A percentile compares a stretch with the other conserved stretches of the same genome.
These are phyloP conservation scores for Leersia perrieri DNA, from an alignment of 176 grass and related monocot genomes.

Conservation along the genomic window DNA sequence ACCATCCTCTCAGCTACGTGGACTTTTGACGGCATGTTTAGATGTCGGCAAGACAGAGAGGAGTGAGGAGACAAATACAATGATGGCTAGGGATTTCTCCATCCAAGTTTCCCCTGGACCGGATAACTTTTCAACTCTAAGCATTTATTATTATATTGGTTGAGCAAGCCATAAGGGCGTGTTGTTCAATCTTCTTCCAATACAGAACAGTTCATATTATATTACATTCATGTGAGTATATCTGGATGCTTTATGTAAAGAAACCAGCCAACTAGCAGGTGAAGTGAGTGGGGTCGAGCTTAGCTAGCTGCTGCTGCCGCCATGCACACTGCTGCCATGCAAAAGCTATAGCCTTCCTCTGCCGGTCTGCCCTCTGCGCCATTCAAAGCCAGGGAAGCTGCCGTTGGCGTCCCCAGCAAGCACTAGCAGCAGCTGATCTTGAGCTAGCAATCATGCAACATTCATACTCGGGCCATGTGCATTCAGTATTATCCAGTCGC, in stretches of 20 bases:
- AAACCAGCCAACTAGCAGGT: not conserved
- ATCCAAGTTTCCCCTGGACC: too few relatives aligned
- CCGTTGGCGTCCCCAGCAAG: not conserved
- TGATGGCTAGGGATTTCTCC: too few relatives aligned
- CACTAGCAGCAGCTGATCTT: not conserved
- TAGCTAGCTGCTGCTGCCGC: not conserved
- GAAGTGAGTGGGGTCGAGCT: not conserved
- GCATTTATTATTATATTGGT: too few relatives aligned
- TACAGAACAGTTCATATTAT: not conserved
- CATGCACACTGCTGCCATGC: not conserved
- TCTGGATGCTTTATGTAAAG: not conserved
- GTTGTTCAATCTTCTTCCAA: not conserved
- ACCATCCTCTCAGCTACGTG: too few relatives aligned
- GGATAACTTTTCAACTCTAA: too few relatives aligned
- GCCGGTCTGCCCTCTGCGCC: too few relatives aligned
- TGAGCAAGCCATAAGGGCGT: not conserved
- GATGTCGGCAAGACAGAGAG: too few relatives aligned
- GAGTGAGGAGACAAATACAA: too few relatives aligned
- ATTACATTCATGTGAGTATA: not conserved
- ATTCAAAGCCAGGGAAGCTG: not conserved
- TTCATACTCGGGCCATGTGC: not conserved
- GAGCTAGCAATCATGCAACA: not conserved
- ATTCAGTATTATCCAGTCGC: not conserved
- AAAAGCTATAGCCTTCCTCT: not conserved
- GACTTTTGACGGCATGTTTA: too few relatives aligned